Percentiles rank a stretch among this genome's conserved stretches.
Evolutionary conservation across 2,329 filamentous ascomycete genomes (phyloP).

Genomic region (Ophiocordyceps sinensis): DNA sequence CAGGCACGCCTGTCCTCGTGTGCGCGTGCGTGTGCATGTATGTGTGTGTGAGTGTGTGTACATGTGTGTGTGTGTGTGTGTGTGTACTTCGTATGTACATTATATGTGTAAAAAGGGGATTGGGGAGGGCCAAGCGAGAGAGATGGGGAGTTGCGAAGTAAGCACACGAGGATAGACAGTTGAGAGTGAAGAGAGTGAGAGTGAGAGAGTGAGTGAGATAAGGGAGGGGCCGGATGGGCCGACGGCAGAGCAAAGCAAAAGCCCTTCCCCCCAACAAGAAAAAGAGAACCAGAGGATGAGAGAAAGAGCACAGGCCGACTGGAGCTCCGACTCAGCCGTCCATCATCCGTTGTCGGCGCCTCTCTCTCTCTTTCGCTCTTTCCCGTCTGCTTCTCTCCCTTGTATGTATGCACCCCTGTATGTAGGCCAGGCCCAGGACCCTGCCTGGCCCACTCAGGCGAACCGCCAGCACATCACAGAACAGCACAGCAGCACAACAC

Average conservation of each 20-base stretch:
- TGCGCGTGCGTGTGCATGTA: too few species aligned
- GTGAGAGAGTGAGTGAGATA: too few species aligned
- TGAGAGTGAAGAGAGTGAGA: not conserved
- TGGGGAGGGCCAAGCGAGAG: not conserved
- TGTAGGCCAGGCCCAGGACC: too few species aligned
- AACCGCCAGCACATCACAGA: constrained; percentile 4
- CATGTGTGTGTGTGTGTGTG: not conserved
- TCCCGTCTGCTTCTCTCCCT: too few species aligned
- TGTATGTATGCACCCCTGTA: too few species aligned
- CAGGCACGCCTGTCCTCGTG: too few species aligned
- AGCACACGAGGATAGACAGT: too few species aligned
- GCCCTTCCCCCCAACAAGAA: not conserved
- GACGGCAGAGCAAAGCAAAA: not conserved
- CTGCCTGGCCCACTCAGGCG: not conserved
- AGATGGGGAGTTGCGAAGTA: not conserved
- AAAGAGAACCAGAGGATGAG: not conserved
- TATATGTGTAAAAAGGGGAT: not conserved
- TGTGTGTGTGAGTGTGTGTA: not conserved
- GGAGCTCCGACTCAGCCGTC: not conserved
- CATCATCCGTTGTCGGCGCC: too few species aligned
- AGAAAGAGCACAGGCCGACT: constrained; percentile 1
- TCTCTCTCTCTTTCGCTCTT: too few species aligned
- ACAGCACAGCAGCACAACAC: constrained; percentile 8
- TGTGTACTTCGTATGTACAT: too few species aligned
- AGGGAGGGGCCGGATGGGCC: not conserved